Conservation (phyloP, 2,329 filamentous ascomycete species). For the Trichoderma asperellum region DNA sequence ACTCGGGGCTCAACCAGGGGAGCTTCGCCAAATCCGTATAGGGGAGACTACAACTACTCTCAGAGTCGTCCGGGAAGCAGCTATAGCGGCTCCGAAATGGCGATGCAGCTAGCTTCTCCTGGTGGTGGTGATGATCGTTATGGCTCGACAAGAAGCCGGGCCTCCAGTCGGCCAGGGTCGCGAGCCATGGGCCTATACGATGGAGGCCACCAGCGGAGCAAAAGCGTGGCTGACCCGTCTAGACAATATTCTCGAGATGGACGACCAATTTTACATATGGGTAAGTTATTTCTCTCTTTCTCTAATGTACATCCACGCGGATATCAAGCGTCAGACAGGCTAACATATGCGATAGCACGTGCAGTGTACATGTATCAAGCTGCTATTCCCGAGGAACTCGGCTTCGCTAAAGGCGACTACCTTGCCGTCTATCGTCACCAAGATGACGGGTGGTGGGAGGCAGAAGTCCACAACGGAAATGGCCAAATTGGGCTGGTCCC, state of each 20-base stretch:
- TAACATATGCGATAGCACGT: constrained; percentile 63
- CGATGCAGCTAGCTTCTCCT: constrained; percentile 65
- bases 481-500: constrained; percentile 65
- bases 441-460: constrained; percentile 99
- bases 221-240: constrained; percentile 83
- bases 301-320: constrained; percentile 5
- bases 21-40: constrained; percentile 54
- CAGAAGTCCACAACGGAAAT: constrained; percentile 76
- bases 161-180: constrained; percentile 52
- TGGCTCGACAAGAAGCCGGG: constrained; percentile 58
- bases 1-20: constrained; percentile 51
- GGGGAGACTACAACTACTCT: constrained; percentile 44
- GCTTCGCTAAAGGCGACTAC: constrained; percentile 89
- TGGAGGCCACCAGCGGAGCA: constrained; percentile 66
- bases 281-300: constrained; percentile 61
- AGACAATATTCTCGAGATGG: constrained; percentile 85
- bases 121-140: constrained; percentile 58
- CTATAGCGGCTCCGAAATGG: constrained; percentile 61
- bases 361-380: constrained; percentile 94
- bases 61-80: constrained; percentile 56
- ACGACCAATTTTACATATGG: constrained; percentile 86
- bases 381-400: constrained; percentile 92
- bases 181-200: constrained; percentile 62
- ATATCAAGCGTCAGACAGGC: constrained; percentile 25
- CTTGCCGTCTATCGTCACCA: constrained; percentile 87